phyloP scores from a whole-genome alignment of 2,329 filamentous ascomycete species.

The Fusarium pininemorale region DNA sequence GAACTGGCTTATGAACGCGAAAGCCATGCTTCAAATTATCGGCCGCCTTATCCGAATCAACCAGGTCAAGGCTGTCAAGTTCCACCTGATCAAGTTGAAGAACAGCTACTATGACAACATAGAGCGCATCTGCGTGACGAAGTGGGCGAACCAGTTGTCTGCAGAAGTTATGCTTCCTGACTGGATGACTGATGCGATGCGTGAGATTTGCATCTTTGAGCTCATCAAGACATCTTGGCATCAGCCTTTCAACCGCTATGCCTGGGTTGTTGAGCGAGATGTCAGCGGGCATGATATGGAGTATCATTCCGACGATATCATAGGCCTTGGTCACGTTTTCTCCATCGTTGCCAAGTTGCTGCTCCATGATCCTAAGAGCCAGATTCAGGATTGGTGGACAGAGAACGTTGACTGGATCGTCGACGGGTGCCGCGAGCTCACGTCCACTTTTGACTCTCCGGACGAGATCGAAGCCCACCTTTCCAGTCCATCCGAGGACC shows the following conservation, averaged over 20 bases:
- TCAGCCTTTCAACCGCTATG: not conserved
- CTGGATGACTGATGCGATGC: not conserved
- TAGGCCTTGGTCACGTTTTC: not conserved
- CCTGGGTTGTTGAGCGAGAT: not conserved
- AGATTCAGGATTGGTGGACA: not conserved
- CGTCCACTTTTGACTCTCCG: not conserved
- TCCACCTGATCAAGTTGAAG: not conserved
- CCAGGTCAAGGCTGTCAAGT: not conserved
- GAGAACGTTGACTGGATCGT: not conserved
- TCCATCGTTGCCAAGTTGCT: not conserved
- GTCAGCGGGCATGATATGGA: not conserved
- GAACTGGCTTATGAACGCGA: not conserved
- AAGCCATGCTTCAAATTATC: not conserved
- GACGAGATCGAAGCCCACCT: not conserved
- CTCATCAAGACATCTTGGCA: not conserved
- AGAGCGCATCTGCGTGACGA: fast-evolving
- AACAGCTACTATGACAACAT: not conserved
- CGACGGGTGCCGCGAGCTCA: not conserved
- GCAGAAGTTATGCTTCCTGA: not conserved
- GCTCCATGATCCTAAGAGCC: not conserved
- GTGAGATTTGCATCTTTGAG: not conserved
- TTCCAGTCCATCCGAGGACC: not conserved
- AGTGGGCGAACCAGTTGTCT: not conserved
- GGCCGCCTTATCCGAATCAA: not conserved
- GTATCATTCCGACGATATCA: not conserved